phyloP scores from a whole-genome alignment of 805 yeast genomes.

The Komagataella mondaviorum region DNA sequence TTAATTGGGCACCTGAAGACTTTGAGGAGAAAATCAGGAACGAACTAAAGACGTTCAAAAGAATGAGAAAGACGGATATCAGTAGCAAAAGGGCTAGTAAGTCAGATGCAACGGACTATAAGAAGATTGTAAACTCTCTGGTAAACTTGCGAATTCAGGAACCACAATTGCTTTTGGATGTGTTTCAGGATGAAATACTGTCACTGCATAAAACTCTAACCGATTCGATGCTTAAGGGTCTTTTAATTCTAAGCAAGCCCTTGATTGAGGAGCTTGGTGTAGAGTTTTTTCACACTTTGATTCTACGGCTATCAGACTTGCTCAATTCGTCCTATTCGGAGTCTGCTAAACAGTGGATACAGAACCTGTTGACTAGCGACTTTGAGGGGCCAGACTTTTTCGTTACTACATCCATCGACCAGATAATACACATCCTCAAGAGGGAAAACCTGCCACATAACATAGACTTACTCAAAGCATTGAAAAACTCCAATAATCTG shows the following conservation, averaged over 20 bases:
- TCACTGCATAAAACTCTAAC: background rate
- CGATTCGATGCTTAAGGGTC: background rate
- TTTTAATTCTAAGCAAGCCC: background rate
- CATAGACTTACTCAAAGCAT: background rate
- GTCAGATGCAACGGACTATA: slow-evolving; percentile 27
- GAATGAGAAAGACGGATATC: slow-evolving; percentile 32
- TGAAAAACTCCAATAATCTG: background rate
- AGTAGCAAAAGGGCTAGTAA: slow-evolving; percentile 18
- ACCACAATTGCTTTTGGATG: background rate
- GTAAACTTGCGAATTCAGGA: background rate
- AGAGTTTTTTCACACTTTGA: background rate
- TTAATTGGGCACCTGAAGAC: background rate
- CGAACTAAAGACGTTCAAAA: slow-evolving; percentile 31
- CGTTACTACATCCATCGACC: background rate
- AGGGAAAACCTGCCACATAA: background rate
- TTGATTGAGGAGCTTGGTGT: background rate
- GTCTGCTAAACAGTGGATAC: background rate
- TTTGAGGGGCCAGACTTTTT: background rate
- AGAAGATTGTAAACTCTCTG: slow-evolving; percentile 4
- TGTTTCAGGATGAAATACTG: background rate
- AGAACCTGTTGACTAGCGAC: background rate
- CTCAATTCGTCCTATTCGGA: background rate
- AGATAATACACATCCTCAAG: background rate
- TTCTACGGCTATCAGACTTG: background rate
- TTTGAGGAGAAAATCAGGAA: slow-evolving; percentile 13